A percentile compares a stretch with the other conserved stretches of the same genome.
phyloP scores from a whole-genome alignment of 345 rosid genomes.

The Ailanthus altissimus region DNA sequence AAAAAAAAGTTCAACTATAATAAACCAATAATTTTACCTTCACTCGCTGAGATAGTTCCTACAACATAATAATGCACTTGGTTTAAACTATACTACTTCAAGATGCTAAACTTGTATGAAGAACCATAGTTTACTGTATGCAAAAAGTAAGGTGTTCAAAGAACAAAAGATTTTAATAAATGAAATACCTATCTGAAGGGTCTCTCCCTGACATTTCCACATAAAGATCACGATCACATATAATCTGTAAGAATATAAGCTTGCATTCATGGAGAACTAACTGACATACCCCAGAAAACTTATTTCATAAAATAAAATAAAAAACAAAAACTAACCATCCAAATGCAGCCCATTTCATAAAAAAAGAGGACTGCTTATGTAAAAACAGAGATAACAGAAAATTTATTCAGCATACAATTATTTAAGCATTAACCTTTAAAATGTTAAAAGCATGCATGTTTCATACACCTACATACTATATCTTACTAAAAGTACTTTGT shows the following conservation, averaged over 20 bases:
- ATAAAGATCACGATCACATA: slow-evolving; percentile 97
- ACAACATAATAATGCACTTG: slow-evolving; percentile 40
- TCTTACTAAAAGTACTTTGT: neutral
- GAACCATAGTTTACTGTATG: neutral
- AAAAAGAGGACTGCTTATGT: too few relatives aligned
- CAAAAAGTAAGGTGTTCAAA: neutral
- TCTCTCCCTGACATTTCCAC: slow-evolving; percentile 99
- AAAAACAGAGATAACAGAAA: too few relatives aligned
- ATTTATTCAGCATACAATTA: too few relatives aligned
- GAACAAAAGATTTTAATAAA: slow-evolving; percentile 7
- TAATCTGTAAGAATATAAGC: slow-evolving; percentile 90
- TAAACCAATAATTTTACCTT: slow-evolving; percentile 74
- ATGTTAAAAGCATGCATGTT: too few relatives aligned
- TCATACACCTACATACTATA: too few relatives aligned
- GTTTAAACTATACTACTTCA: slow-evolving; percentile 15
- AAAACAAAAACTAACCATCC: too few relatives aligned
- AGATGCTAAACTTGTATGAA: neutral
- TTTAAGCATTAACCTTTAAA: too few relatives aligned
- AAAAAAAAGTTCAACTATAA: too few relatives aligned
- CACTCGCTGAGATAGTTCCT: slow-evolving; percentile 96
- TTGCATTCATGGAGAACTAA: slow-evolving; percentile 95
- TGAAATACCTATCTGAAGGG: slow-evolving; percentile 91
- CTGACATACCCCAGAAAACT: slow-evolving; percentile 98
- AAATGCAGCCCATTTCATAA: too few relatives aligned
- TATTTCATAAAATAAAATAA: too few relatives aligned